Conservation (phyloP, 306 rosid genomes). For the Trichosanthes truncata region DNA sequence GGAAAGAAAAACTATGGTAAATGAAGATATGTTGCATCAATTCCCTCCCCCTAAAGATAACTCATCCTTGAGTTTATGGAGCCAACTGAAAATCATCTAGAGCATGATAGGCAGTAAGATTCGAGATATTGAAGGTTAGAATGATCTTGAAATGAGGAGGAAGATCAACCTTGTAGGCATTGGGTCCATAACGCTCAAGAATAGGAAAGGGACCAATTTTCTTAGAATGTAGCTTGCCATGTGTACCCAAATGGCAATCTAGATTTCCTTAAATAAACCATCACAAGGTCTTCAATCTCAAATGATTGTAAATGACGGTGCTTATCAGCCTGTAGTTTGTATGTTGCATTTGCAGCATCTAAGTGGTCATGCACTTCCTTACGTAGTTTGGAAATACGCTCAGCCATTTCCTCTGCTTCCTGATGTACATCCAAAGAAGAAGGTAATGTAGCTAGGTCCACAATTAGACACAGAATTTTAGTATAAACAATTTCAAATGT, state of each 20-base stretch:
- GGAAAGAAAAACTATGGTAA: too few species aligned
- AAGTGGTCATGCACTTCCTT: too few species aligned
- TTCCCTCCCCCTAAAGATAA: not conserved
- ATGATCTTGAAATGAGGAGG: not conserved
- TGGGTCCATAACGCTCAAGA: too few species aligned
- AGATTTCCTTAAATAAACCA: not conserved
- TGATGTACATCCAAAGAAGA: too few species aligned
- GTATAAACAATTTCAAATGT: not conserved
- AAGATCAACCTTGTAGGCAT: not conserved
- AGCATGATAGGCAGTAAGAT: not conserved
- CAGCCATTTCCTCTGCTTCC: too few species aligned
- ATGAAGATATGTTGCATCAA: not conserved
- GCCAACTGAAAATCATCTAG: not conserved
- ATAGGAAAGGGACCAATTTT: too few species aligned
- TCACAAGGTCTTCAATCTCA: not conserved
- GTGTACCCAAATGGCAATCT: too few species aligned
- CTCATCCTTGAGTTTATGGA: not conserved
- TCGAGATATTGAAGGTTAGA: not conserved
- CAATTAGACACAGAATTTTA: not conserved
- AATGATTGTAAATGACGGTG: not conserved
- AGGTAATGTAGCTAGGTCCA: not conserved
- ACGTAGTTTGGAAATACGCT: too few species aligned
- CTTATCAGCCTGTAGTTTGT: too few species aligned
- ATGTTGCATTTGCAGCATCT: too few species aligned
- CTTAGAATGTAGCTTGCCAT: too few species aligned